Evolutionary conservation across 2,329 filamentous ascomycete species (phyloP).

Genomic region (Fusarium papillatum): DNA sequence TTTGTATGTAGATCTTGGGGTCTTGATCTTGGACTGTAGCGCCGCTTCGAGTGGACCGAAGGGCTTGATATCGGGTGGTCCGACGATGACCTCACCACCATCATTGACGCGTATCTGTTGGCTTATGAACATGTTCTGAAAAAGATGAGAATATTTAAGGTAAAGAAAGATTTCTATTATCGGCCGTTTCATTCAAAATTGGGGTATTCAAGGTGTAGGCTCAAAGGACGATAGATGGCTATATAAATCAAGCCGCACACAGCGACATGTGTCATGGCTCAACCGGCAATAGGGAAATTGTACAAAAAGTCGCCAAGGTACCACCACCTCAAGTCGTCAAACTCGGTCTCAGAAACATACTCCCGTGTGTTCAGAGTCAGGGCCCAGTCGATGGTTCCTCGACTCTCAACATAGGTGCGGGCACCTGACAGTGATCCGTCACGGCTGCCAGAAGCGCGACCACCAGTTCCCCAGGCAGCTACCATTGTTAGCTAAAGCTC

Average conservation of each 20-base stretch:
- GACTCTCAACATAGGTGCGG: conserved; percentile 7
- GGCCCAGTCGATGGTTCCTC: conserved; percentile 19
- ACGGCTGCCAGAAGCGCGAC: not conserved
- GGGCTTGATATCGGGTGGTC: not conserved
- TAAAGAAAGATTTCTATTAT: not conserved
- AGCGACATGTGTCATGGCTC: not conserved
- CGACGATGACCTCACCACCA: not conserved
- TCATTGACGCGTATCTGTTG: not conserved
- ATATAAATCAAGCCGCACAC: not conserved
- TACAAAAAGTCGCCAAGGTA: not conserved
- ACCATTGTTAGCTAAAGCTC: not conserved
- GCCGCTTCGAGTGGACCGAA: not conserved
- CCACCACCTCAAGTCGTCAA: conserved; percentile 11
- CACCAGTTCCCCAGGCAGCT: conserved; percentile 24
- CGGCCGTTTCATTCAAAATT: not conserved
- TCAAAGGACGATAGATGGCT: not conserved
- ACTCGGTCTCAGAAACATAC: conserved; percentile 9
- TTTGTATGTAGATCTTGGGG: not conserved
- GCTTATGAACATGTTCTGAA: not conserved
- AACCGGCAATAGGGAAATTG: not conserved
- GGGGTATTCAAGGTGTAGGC: not conserved
- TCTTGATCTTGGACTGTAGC: not conserved
- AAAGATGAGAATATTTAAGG: not conserved
- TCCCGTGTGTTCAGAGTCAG: conserved; percentile 33
- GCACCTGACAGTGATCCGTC: conserved; percentile 23